Percentiles rank a stretch among this genome's conserved stretches.
Conservation (phyloP, 495 filamentous ascomycete species). For the Annulohypoxylon moriforme region DNA sequence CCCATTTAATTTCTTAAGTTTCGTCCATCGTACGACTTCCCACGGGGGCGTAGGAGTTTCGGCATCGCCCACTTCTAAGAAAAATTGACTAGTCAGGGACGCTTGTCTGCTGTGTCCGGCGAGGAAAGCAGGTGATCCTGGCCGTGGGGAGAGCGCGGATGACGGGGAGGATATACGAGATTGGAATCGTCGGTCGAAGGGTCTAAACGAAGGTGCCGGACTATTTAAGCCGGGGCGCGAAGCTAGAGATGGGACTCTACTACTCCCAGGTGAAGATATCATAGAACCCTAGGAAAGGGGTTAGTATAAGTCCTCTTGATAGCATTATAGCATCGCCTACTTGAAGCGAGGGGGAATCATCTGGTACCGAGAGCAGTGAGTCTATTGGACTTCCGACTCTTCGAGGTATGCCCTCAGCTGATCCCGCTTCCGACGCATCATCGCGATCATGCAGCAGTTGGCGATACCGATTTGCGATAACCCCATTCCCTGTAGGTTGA, state of each 20-base stretch:
- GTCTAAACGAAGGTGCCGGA: conserved; percentile 84
- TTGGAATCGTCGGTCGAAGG: conserved; percentile 94
- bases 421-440: conserved; percentile 61
- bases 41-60: conserved; percentile 82
- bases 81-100: conserved; percentile 70
- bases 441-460: conserved; percentile 56
- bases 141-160: conserved; percentile 67
- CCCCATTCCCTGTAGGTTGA: conserved; percentile 43
- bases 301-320: conserved; percentile 43
- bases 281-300: conserved; percentile 74
- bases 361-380: conserved; percentile 75
- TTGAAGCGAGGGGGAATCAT: conserved; percentile 90
- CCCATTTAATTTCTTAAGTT: conserved; percentile 85
- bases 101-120: conserved; percentile 79
- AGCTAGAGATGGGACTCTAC: conserved; percentile 58
- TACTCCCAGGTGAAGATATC: conserved; percentile 80
- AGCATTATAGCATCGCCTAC: conserved; percentile 59
- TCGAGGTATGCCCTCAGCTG: conserved; percentile 52
- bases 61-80: conserved; percentile 66
- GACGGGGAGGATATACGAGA: conserved; percentile 76
- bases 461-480: conserved; percentile 60
- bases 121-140: conserved; percentile 83
- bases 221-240: conserved; percentile 61
- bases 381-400: conserved; percentile 60
- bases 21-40: conserved; percentile 98